These are phyloP conservation scores for Dentiscutata heterogama DNA, from an alignment of 371 early-diverging fungal species.

Conservation along the genomic window DNA sequence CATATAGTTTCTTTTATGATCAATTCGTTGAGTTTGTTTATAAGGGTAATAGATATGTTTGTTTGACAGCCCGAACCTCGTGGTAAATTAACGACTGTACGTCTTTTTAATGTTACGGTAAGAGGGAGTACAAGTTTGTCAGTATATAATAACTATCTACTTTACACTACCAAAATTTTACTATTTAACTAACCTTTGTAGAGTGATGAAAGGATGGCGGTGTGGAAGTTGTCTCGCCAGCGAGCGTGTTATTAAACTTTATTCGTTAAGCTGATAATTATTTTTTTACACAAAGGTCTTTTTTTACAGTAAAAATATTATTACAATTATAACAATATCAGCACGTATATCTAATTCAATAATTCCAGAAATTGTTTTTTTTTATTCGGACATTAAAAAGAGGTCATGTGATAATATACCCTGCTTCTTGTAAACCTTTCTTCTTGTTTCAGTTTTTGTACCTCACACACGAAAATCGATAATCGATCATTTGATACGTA, in stretches of 20 bases:
- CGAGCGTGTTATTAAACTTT: conserved; percentile 16
- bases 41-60: neutral
- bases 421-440: neutral
- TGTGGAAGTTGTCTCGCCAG: conserved; percentile 36
- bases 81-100: neutral
- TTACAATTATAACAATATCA: no score
- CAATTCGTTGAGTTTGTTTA: neutral
- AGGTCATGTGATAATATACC: no score
- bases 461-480: no score
- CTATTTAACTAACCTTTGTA: neutral
- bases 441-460: no score
- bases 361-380: no score
- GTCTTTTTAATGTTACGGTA: neutral
- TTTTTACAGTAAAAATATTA: no score
- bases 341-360: no score
- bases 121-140: neutral
- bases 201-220: conserved; percentile 21
- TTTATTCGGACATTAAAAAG: no score
- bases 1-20: neutral
- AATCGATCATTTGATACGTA: no score
- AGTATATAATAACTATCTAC: neutral
- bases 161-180: conserved; percentile 2
- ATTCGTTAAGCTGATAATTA: no score
- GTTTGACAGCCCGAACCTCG: neutral
- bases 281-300: no score